These are phyloP conservation scores for Penicillium sp. DNA, from an alignment of 2,329 filamentous ascomycete species.

Conservation along the genomic window DNA sequence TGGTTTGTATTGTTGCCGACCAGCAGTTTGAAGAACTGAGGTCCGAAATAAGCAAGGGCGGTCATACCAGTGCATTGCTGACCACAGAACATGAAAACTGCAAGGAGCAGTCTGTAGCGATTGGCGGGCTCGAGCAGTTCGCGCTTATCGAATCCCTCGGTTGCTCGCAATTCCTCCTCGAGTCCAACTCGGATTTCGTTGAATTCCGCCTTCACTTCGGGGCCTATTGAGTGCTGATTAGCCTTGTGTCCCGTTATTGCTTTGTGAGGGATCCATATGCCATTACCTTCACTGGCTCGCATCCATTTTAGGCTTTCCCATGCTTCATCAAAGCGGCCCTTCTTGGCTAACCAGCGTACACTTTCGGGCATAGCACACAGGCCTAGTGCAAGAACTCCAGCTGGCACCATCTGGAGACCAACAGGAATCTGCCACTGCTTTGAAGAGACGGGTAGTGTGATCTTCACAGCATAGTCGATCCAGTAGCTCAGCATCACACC, in stretches of 20 bases:
- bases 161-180: conserved; percentile 30
- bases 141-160: conserved; percentile 48
- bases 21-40: conserved; percentile 50
- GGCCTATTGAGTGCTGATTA: conserved; percentile 25
- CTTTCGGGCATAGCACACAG: conserved; percentile 52
- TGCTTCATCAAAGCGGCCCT: conserved; percentile 48
- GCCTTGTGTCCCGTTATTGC: background rate
- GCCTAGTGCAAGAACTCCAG: conserved; percentile 47
- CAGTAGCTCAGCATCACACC: conserved; percentile 41
- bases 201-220: conserved; percentile 48
- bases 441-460: conserved; percentile 39
- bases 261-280: background rate
- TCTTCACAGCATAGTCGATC: conserved; percentile 51
- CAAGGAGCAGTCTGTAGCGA: conserved; percentile 47
- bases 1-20: conserved; percentile 46
- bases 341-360: conserved; percentile 50
- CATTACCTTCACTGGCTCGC: conserved; percentile 35
- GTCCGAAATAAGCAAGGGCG: conserved; percentile 49
- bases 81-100: conserved; percentile 51
- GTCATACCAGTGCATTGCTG: conserved; percentile 53
- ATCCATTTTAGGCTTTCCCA: conserved; percentile 51
- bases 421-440: conserved; percentile 53
- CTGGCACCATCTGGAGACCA: conserved; percentile 49
- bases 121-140: conserved; percentile 49
- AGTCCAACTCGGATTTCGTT: conserved; percentile 31